Conservation (phyloP, 2,329 filamentous ascomycete genomes). For the Teratosphaeria gauchensis region DNA sequence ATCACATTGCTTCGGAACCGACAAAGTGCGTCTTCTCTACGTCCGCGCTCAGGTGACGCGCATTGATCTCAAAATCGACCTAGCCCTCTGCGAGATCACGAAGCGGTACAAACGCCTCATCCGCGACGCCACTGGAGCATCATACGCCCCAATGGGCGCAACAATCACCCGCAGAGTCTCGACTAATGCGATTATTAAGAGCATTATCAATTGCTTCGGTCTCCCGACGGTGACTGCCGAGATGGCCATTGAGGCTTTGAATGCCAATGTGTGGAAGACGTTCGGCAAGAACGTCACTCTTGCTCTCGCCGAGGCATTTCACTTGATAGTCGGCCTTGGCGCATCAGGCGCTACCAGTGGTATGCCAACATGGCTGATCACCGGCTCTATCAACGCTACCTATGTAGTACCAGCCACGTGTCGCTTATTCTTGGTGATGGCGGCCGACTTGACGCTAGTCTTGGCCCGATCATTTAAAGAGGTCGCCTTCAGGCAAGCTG, state of each 20-base stretch:
- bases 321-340: constrained; percentile 10
- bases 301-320: constrained; percentile 11
- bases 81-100: constrained; percentile 26
- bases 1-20: constrained; percentile 23
- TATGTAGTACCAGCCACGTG: constrained; percentile 24
- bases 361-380: constrained; percentile 18
- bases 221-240: constrained; percentile 12
- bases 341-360: constrained; percentile 18
- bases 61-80: constrained; percentile 28
- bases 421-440: constrained; percentile 25
- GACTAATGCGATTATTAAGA: constrained; percentile 14
- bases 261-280: constrained; percentile 14
- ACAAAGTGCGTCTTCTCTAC: constrained; percentile 25
- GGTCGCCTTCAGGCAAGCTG: constrained; percentile 9
- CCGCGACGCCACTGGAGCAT: constrained; percentile 14
- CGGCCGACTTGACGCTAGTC: constrained; percentile 26
- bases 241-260: constrained; percentile 11
- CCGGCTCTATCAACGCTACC: constrained; percentile 15
- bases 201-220: constrained; percentile 18
- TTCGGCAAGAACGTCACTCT: constrained; percentile 9
- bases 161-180: constrained; percentile 15
- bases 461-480: constrained; percentile 23
- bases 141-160: constrained; percentile 10
- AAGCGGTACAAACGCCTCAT: constrained; percentile 21
- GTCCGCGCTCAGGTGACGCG: constrained; percentile 26